A percentile compares a stretch with the other conserved stretches of the same genome.
Evolutionary conservation across 495 filamentous ascomycete species (phyloP).

Genomic region (Staphylotrichum longicolle): DNA sequence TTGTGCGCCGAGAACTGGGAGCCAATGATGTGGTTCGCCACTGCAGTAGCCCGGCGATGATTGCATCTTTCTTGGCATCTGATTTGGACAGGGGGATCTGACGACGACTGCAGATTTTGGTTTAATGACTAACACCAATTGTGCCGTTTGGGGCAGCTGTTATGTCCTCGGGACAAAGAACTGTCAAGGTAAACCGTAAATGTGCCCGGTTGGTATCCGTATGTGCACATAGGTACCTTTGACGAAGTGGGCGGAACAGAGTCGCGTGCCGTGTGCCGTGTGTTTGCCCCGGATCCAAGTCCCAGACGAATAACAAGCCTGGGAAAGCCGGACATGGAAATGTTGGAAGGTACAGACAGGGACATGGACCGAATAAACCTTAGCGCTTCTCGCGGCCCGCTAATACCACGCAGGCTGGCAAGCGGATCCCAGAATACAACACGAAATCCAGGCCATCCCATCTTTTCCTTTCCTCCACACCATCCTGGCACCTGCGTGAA

Average conservation of each 20-base stretch:
- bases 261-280: neutral
- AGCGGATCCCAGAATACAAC: no score
- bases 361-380: neutral
- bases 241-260: neutral
- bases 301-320: neutral
- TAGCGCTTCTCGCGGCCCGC: neutral
- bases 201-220: no score
- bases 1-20: conserved; percentile 13
- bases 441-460: no score
- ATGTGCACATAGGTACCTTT: no score
- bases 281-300: conserved; percentile 1
- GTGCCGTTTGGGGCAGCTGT: no score
- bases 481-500: conserved; percentile 22
- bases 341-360: neutral
- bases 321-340: neutral
- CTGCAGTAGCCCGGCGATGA: neutral
- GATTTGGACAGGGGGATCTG: no score
- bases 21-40: conserved; percentile 12
- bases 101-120: no score
- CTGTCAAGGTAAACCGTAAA: no score
- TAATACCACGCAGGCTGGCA: no score
- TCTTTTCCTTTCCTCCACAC: neutral
- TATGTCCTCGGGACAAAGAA: no score
- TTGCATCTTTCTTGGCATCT: no score
- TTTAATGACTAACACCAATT: no score